Conservation (phyloP, 1,284 basidiomycete species). For the Malassezia pachydermatis region DNA sequence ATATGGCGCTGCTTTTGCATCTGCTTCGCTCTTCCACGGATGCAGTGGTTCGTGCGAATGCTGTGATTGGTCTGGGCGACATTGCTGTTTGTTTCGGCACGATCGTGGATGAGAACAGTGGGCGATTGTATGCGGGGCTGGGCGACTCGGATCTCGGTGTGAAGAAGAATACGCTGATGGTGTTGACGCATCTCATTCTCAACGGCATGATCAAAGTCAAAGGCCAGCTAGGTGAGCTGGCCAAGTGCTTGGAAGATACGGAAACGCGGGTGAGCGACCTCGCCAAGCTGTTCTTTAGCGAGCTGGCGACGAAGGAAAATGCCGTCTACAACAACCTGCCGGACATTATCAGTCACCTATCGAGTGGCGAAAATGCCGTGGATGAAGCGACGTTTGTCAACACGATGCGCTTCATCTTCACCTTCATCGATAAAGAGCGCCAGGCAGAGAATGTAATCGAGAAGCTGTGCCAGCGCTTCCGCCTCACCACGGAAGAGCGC, state of each 20-base stretch:
- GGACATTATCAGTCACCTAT: slow-evolving; percentile 58
- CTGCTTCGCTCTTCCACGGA: slow-evolving; percentile 83
- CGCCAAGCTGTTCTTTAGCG: slow-evolving; percentile 92
- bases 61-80: slow-evolving; percentile 92
- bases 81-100: slow-evolving; percentile 92
- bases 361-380: slow-evolving; percentile 82
- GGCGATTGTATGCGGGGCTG: slow-evolving; percentile 85
- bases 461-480: slow-evolving; percentile 56
- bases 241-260: slow-evolving; percentile 91
- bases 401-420: slow-evolving; percentile 90
- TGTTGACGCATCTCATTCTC: slow-evolving; percentile 88
- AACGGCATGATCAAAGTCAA: slow-evolving; percentile 99
- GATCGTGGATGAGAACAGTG: slow-evolving; percentile 92
- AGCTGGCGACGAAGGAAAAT: slow-evolving; percentile 90
- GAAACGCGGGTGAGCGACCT: slow-evolving; percentile 80
- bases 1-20: slow-evolving; percentile 80
- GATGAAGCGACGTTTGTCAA: slow-evolving; percentile 83
- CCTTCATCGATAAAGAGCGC: slow-evolving; percentile 77
- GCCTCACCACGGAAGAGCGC: slow-evolving; percentile 71
- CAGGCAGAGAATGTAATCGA: slow-evolving; percentile 48
- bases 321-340: slow-evolving; percentile 98
- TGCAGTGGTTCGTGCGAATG: slow-evolving; percentile 80
- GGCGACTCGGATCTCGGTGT: slow-evolving; percentile 75
- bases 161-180: slow-evolving; percentile 99
- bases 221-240: slow-evolving; percentile 97